These are phyloP conservation scores for Acer yangbiense DNA, from an alignment of 345 rosid species.

Conservation along the genomic window DNA sequence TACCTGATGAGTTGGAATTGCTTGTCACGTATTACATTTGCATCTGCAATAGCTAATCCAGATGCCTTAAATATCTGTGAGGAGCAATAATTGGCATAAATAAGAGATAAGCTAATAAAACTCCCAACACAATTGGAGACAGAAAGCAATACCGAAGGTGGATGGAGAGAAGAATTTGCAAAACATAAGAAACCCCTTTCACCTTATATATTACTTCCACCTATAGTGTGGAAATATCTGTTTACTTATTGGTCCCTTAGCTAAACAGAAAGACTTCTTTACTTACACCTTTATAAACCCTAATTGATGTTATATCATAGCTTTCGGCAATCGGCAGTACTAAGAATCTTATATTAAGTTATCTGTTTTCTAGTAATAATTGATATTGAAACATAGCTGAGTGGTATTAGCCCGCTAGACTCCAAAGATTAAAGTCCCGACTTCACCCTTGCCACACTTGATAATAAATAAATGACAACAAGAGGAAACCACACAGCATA, in stretches of 20 bases:
- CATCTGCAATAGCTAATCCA: constrained; percentile 74
- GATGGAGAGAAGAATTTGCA: neutral
- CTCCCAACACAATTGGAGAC: neutral
- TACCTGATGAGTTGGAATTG: constrained; percentile 97
- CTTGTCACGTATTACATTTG: constrained; percentile 68
- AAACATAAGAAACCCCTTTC: neutral
- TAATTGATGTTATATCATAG: neutral
- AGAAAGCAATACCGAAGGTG: neutral
- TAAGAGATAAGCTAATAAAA: constrained; percentile 8
- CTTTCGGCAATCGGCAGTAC: neutral
- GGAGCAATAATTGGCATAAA: constrained; percentile 21
- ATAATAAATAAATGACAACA: constrained; percentile 1
- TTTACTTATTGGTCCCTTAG: neutral
- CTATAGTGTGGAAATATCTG: neutral
- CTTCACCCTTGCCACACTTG: neutral
- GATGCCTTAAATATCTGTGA: constrained; percentile 82
- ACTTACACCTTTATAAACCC: neutral
- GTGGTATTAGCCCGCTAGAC: neutral
- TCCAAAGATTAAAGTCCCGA: neutral
- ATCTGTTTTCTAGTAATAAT: neutral
- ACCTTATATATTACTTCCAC: neutral
- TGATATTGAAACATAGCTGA: neutral
- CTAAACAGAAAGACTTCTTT: neutral
- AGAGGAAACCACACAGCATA: constrained; percentile 25
- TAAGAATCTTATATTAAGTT: neutral